Evolutionary conservation across 2,329 filamentous ascomycete genomes (phyloP).

Genomic region (Pestalotiopsis sp.): DNA sequence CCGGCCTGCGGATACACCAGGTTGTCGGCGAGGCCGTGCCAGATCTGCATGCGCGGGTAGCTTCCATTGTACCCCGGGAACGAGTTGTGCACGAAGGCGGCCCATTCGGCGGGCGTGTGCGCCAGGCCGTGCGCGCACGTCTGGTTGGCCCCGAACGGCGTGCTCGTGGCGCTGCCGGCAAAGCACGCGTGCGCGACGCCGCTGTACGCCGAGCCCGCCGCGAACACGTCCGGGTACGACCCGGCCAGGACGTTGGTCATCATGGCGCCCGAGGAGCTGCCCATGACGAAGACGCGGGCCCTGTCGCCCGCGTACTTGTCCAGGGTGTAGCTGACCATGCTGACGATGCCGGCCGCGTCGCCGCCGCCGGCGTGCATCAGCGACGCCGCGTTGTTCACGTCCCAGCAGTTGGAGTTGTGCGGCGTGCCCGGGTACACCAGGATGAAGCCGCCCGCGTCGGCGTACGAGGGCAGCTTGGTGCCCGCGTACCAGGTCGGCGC

Average conservation of each 20-base stretch:
- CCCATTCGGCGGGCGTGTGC: conserved; percentile 31
- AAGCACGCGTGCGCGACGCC: conserved; percentile 21
- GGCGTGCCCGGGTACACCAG: conserved; percentile 18
- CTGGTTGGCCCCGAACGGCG: conserved; percentile 21
- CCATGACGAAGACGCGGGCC: conserved; percentile 17
- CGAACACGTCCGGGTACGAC: conserved; percentile 23
- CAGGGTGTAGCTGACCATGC: conserved; percentile 22
- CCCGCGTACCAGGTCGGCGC: conserved; percentile 18
- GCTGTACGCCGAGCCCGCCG: conserved; percentile 19
- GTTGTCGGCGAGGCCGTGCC: conserved; percentile 36
- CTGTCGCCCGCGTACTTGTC: conserved; percentile 16
- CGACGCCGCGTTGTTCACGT: conserved; percentile 21
- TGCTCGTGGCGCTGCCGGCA: conserved; percentile 18
- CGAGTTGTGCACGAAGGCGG: conserved; percentile 31
- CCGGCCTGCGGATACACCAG: conserved; percentile 30
- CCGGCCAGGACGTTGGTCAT: conserved; percentile 25
- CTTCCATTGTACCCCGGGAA: conserved; percentile 37
- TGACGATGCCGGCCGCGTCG: conserved; percentile 21
- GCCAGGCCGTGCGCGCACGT: conserved; percentile 21
- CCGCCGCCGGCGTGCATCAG: conserved; percentile 22
- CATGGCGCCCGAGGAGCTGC: conserved; percentile 21
- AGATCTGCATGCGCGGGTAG: conserved; percentile 36
- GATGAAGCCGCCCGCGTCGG: conserved; percentile 18
- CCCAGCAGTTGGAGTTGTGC: conserved; percentile 22
- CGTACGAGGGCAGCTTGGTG: conserved; percentile 19